Conservation (phyloP, 257 asterid species). For the Solanum bulbocastanum region DNA sequence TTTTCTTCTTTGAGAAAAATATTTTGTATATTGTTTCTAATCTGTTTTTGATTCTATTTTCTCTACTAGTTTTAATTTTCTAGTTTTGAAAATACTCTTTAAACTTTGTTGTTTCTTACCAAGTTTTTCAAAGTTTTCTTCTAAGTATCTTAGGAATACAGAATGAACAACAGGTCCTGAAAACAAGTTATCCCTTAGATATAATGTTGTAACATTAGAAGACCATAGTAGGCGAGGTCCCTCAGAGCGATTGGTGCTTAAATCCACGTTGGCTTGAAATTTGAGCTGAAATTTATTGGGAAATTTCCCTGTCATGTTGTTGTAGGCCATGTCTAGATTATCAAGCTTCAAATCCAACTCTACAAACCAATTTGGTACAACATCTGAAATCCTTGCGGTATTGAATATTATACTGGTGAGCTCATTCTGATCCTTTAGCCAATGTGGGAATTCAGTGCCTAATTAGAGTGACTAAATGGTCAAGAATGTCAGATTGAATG, state of each 20-base stretch:
- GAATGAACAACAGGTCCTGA: constrained; percentile 4
- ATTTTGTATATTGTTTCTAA: too few species aligned
- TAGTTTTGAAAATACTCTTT: too few species aligned
- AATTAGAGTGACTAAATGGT: constrained; percentile 15
- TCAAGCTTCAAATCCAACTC: constrained; percentile 10
- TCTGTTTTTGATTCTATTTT: too few species aligned
- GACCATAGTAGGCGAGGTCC: constrained; percentile 31
- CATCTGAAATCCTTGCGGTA: constrained; percentile 9
- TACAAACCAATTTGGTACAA: constrained; percentile 22
- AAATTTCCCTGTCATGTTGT: constrained; percentile 13
- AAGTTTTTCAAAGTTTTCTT: too few species aligned
- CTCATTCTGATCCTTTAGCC: constrained; percentile 14
- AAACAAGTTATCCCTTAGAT: constrained; percentile 21
- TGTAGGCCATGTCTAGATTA: constrained; percentile 17
- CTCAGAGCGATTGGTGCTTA: constrained; percentile 13
- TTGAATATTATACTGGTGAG: constrained; percentile 13
- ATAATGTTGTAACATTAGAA: constrained; percentile 9
- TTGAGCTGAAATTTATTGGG: constrained; percentile 7
- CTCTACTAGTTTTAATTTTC: too few species aligned
- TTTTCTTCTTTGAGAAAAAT: too few species aligned
- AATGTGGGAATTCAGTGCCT: constrained; percentile 23
- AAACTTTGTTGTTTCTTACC: too few species aligned
- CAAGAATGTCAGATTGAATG: constrained; percentile 13
- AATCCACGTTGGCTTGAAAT: constrained; percentile 1
- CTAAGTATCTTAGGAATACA: too few species aligned